phyloP scores from a whole-genome alignment of 2,329 filamentous ascomycete species.

The Verticillium tricorpus region DNA sequence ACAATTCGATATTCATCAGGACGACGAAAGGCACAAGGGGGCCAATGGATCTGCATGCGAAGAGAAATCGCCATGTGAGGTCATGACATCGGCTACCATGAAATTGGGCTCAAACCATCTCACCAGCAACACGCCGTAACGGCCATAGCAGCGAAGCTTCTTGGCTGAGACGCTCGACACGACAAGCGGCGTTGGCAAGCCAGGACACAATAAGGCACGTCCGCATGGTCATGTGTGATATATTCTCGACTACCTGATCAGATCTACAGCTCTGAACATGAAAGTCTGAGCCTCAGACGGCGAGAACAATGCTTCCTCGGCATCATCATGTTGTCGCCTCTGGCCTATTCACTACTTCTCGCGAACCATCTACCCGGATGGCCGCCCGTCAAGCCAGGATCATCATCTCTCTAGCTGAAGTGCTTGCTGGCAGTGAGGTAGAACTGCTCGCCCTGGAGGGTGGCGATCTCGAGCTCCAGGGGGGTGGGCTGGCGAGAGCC shows the following conservation, averaged over 20 bases:
- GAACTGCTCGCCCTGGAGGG: slow-evolving; percentile 80
- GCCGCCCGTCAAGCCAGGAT: too few species aligned
- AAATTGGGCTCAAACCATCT: too few species aligned
- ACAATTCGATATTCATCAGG: too few species aligned
- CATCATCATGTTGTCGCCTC: too few species aligned
- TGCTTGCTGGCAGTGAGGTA: slow-evolving; percentile 70
- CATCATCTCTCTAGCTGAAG: slow-evolving; percentile 54
- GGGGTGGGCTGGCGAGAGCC: slow-evolving; percentile 76
- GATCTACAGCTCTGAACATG: not conserved
- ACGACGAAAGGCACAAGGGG: too few species aligned
- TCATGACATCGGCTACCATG: too few species aligned
- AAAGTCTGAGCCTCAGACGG: too few species aligned
- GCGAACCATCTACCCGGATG: not conserved
- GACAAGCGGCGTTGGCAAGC: too few species aligned
- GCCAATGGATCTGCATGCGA: too few species aligned
- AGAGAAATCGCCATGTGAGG: too few species aligned
- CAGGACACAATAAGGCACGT: not conserved
- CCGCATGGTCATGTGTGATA: not conserved
- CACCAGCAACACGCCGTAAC: not conserved
- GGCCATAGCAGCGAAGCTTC: not conserved
- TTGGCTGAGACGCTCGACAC: not conserved
- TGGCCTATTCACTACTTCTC: too few species aligned
- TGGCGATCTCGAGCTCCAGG: slow-evolving; percentile 75
- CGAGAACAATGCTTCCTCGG: too few species aligned
- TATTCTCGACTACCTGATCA: not conserved